Evolutionary conservation across 176 grass and related monocot genomes (phyloP).

Genomic region (Phragmites australis): DNA sequence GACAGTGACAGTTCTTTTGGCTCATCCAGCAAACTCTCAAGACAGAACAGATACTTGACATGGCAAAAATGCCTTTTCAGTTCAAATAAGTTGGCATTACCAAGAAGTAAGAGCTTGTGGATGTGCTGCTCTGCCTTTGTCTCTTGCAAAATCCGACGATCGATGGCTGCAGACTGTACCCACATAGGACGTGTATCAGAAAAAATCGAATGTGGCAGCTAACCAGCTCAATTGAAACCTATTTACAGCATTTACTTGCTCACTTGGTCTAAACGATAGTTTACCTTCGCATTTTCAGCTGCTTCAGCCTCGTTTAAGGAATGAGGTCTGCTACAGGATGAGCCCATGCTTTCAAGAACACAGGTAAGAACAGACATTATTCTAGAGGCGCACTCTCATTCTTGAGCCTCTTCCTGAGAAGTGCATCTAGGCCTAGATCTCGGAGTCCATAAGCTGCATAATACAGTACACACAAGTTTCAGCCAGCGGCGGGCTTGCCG

Average conservation of each 20-base stretch:
- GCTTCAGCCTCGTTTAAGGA: conserved; percentile 66
- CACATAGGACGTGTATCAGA: background rate
- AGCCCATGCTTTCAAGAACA: conserved; percentile 82
- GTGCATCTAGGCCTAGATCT: background rate
- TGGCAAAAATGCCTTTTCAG: background rate
- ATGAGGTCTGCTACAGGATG: conserved; percentile 87
- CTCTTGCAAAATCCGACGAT: conserved; percentile 77
- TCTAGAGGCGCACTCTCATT: conserved; percentile 47
- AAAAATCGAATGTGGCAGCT: conserved; percentile 21
- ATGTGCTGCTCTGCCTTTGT: conserved; percentile 94
- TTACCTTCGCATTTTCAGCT: conserved; percentile 72
- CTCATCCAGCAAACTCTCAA: background rate
- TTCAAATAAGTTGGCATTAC: conserved; percentile 44
- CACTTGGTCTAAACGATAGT: background rate
- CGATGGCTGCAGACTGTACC: conserved; percentile 76
- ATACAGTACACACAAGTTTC: background rate
- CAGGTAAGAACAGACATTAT: conserved; percentile 62
- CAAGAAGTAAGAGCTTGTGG: conserved; percentile 91
- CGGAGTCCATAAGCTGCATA: background rate
- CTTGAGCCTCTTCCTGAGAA: background rate
- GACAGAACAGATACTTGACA: background rate
- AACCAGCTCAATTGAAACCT: background rate
- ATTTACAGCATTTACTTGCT: background rate
- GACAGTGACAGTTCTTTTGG: background rate
- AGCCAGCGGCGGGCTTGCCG: background rate